Conservation (phyloP, 179 eudicot species). For the Corrigiola litoralis region DNA sequence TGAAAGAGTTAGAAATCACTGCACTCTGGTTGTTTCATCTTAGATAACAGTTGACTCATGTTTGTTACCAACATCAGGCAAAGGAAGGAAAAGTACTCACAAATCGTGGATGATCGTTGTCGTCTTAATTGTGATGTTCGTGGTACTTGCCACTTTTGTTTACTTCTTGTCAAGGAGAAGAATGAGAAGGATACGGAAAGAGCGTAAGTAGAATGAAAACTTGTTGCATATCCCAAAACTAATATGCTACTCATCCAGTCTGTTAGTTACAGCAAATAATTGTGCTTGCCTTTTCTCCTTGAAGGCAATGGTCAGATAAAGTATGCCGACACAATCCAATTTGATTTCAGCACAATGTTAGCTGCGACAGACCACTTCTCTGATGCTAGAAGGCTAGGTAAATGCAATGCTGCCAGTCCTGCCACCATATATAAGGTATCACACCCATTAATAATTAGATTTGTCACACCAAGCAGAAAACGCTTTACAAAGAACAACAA, state of each 20-base stretch:
- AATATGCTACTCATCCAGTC: too few relatives aligned
- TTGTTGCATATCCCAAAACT: too few relatives aligned
- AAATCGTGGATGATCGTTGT: constrained; percentile 3
- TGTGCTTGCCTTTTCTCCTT: not conserved
- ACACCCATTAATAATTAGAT: too few relatives aligned
- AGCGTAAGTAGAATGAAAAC: not conserved
- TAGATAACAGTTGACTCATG: not conserved
- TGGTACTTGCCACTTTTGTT: not conserved
- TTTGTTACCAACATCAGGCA: not conserved
- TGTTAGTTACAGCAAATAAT: too few relatives aligned
- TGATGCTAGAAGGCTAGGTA: constrained; percentile 2
- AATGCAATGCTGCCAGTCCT: not conserved
- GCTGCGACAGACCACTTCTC: constrained; percentile 23
- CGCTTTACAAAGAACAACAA: not conserved
- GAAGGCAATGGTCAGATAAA: constrained; percentile 2
- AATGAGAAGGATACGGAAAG: not conserved
- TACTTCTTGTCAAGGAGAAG: not conserved
- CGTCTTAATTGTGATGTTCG: not conserved
- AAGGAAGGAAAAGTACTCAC: not conserved
- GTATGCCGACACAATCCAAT: constrained; percentile 12
- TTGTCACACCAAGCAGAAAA: not conserved
- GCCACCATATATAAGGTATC: constrained; percentile 17
- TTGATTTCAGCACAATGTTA: constrained; percentile 9
- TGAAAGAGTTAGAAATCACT: not conserved
- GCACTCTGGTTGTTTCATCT: not conserved